phyloP scores from a whole-genome alignment of 2,329 filamentous ascomycete species.

The Incumbomyces delicatus region DNA sequence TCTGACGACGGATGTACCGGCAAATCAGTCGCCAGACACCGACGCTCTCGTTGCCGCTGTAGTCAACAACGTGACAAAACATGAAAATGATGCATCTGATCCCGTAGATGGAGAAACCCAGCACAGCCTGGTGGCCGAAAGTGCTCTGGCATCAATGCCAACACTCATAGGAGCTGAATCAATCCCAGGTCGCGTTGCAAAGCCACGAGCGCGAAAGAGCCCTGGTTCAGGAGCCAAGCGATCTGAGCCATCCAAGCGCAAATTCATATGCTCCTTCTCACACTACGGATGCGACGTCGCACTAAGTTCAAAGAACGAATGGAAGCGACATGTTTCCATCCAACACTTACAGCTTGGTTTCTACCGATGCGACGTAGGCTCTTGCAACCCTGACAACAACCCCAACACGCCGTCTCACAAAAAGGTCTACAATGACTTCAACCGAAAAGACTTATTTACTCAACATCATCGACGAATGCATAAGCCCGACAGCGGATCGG shows the following conservation, averaged over 20 bases:
- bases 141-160: conserved; percentile 18
- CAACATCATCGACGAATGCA: conserved; percentile 88
- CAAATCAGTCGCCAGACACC: not conserved
- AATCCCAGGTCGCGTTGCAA: conserved; percentile 19
- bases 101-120: not conserved
- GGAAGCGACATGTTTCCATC: conserved; percentile 79
- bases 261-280: conserved; percentile 69
- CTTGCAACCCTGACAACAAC: conserved; percentile 33
- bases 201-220: conserved; percentile 21
- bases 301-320: conserved; percentile 82
- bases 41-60: not conserved
- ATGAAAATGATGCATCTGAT: conserved; percentile 6
- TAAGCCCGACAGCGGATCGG: conserved; percentile 27
- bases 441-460: conserved; percentile 84
- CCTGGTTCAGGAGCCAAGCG: conserved; percentile 21
- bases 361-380: conserved; percentile 65
- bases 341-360: conserved; percentile 68
- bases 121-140: not conserved
- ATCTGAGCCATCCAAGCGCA: conserved; percentile 25
- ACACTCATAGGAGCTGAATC: conserved; percentile 18
- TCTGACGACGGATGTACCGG: not conserved
- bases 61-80: not conserved
- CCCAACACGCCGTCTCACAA: conserved; percentile 16
- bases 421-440: conserved; percentile 56
- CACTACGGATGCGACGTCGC: conserved; percentile 64